phyloP scores from a whole-genome alignment of 257 asterid genomes.

The Solanum stenotomum region DNA sequence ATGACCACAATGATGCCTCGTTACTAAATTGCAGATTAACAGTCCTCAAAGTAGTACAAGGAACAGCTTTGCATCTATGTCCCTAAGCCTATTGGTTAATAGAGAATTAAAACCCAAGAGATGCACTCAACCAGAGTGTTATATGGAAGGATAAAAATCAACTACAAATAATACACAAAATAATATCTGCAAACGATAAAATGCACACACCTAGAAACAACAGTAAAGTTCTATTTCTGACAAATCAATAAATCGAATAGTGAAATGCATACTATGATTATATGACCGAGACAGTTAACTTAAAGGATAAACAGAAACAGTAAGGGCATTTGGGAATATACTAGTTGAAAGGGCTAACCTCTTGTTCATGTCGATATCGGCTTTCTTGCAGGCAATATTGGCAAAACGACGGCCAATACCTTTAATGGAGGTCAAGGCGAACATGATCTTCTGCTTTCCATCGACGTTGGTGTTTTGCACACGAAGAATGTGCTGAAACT shows the following conservation, averaged over 20 bases:
- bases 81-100: background rate
- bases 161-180: background rate
- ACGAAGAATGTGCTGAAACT: conserved; percentile 2
- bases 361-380: conserved; percentile 3
- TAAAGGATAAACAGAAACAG: background rate
- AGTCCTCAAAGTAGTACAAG: background rate
- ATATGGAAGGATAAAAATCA: background rate
- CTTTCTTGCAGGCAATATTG: background rate
- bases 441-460: background rate
- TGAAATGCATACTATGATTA: background rate
- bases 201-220: background rate
- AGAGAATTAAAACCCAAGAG: background rate
- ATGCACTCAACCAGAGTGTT: background rate
- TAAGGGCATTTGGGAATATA: background rate
- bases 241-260: background rate
- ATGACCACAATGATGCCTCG: background rate
- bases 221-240: background rate
- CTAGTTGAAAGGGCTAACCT: background rate
- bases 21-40: background rate
- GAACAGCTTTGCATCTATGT: background rate
- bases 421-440: background rate
- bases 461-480: conserved; percentile 1
- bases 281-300: background rate
- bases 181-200: background rate
- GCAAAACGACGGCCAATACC: conserved; percentile 3